Evolutionary conservation across 768 basidiomycete species (phyloP).

Genomic region (Panus rudis): DNA sequence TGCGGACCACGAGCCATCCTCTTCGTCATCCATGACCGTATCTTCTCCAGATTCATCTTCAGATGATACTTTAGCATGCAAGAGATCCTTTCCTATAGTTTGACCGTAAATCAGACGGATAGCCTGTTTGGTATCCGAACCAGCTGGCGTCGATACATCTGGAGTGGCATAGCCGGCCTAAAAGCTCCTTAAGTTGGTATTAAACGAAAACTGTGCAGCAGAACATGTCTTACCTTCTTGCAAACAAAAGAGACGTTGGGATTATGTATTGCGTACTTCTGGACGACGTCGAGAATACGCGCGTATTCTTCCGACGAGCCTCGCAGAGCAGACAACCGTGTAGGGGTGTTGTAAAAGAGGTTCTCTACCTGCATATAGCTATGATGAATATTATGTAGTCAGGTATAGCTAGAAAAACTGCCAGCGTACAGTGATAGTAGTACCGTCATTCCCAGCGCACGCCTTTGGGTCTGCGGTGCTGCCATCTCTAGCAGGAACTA

Average conservation of each 20-base stretch:
- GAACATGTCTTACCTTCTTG: constrained; percentile 60
- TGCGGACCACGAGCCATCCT: constrained; percentile 56
- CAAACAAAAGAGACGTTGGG: constrained; percentile 82
- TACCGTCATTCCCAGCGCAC: constrained; percentile 92
- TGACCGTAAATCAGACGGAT: constrained; percentile 82
- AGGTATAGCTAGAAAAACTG: constrained; percentile 8
- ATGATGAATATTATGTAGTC: not conserved
- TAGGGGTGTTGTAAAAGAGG: constrained; percentile 89
- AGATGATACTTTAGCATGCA: constrained; percentile 29
- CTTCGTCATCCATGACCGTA: constrained; percentile 25
- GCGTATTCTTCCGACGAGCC: constrained; percentile 87
- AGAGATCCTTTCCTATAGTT: constrained; percentile 69
- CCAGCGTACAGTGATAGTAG: constrained; percentile 76
- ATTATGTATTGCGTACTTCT: constrained; percentile 93
- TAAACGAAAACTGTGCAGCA: too few species aligned
- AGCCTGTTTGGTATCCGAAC: constrained; percentile 54
- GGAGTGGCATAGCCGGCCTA: constrained; percentile 70
- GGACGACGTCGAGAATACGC: constrained; percentile 85
- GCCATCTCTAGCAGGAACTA: constrained; percentile 66
- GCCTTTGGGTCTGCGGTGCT: constrained; percentile 74
- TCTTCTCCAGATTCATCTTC: constrained; percentile 24
- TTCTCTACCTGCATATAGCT: constrained; percentile 69
- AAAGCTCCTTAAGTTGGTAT: too few species aligned
- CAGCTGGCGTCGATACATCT: constrained; percentile 74
- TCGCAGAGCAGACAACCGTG: constrained; percentile 78